Evolutionary conservation across 1,284 basidiomycete species (phyloP).

Genomic region (Leccinum pachyderme): DNA sequence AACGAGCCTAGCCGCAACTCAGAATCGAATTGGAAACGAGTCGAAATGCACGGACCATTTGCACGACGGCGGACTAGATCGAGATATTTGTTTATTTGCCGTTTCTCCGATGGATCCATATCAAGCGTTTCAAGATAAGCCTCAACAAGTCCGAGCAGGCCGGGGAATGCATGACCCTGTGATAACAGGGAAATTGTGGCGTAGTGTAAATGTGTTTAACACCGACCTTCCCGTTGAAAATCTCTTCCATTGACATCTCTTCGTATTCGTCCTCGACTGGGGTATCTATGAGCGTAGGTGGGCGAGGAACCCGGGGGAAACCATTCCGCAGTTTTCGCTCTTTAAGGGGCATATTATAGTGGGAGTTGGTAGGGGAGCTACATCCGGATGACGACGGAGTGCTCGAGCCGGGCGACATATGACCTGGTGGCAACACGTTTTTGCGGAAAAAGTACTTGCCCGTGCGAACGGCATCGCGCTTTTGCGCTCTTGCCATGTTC

Average conservation of each 20-base stretch:
- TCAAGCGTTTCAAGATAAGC: constrained; percentile 90
- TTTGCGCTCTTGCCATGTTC: constrained; percentile 92
- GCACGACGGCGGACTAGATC: constrained; percentile 79
- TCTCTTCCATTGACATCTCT: constrained; percentile 91
- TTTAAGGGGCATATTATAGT: constrained; percentile 41
- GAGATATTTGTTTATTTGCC: constrained; percentile 75
- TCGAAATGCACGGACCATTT: constrained; percentile 55
- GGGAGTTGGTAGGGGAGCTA: constrained; percentile 45
- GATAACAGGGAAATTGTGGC: constrained; percentile 5
- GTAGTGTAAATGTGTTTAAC: constrained; percentile 5
- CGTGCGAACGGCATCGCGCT: constrained; percentile 71
- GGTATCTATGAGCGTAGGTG: constrained; percentile 39
- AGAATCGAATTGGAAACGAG: constrained; percentile 4
- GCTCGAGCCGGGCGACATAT: constrained; percentile 40
- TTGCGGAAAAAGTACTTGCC: constrained; percentile 92
- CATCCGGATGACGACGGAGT: constrained; percentile 51
- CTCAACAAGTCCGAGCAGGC: constrained; percentile 82
- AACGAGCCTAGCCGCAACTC: constrained; percentile 58
- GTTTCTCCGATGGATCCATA: constrained; percentile 61
- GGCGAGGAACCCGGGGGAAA: constrained; percentile 57
- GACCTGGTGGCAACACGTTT: constrained; percentile 69
- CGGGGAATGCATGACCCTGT: constrained; percentile 73
- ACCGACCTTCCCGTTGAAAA: constrained; percentile 86
- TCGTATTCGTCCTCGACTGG: constrained; percentile 83
- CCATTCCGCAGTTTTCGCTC: constrained; percentile 70